phyloP scores from a whole-genome alignment of 2,329 filamentous ascomycete genomes.

The Penicillium paneum region DNA sequence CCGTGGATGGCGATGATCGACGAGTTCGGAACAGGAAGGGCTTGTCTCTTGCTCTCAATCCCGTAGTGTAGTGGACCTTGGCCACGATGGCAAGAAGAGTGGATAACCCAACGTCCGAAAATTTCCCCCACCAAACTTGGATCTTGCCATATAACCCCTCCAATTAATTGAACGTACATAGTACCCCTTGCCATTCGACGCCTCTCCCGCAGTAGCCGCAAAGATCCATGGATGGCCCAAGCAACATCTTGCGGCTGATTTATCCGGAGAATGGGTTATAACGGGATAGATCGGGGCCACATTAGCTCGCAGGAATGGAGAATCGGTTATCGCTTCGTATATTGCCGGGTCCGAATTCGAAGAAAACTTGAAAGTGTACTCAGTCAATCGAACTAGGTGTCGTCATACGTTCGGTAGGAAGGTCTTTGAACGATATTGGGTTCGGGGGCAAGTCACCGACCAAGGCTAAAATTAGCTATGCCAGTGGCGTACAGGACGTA shows the following conservation, averaged over 20 bases:
- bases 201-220: background rate
- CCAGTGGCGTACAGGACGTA: constrained; percentile 10
- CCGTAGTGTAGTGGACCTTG: constrained; percentile 16
- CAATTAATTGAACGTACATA: background rate
- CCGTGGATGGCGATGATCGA: constrained; percentile 14
- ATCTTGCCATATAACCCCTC: background rate
- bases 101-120: background rate
- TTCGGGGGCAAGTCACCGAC: background rate
- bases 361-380: background rate
- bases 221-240: background rate
- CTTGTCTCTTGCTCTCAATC: constrained; percentile 15
- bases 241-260: constrained; percentile 9
- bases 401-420: background rate
- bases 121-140: background rate
- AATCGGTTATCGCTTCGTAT: background rate
- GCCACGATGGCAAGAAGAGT: constrained; percentile 20
- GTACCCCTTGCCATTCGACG: background rate
- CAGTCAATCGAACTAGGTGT: background rate
- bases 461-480: background rate
- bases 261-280: constrained; percentile 14
- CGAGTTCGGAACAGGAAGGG: constrained; percentile 6
- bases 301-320: background rate
- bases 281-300: background rate
- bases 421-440: background rate
- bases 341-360: background rate